Base-by-base conservation (phyloP, 2,329 filamentous ascomycete species). In the Ceratocystis albifundus region DNA sequence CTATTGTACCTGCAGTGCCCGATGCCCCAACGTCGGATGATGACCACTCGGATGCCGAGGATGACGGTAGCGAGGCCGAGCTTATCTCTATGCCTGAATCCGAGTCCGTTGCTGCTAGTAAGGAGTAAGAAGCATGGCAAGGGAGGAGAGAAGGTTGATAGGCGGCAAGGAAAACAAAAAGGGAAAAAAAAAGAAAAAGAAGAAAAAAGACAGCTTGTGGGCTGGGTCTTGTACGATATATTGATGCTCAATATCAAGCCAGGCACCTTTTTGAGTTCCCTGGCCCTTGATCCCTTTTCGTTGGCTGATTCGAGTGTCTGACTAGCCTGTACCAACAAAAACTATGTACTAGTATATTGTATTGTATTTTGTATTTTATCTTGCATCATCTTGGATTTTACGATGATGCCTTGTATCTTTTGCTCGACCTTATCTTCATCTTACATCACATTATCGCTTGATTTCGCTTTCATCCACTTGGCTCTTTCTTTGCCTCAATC, bases 401-500 rank as follows among this genome's bases (percentile, higher is more conserved):
- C n/a, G 5, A 28, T 32, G 5, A 28, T 45, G 17, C 15, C 7
- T 36, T 46, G 10, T 30, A 8, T 28, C 22, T 8, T 46, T 41
- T 20, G 7, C 46, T n/a, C 15, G 28, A 17, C 55, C 36, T 28
- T 4, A 28, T 8, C 22, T 22, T 22, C 20, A 4, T 25, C 12
- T 10, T 36, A 4, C 20, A 45, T 17, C 25, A 20, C 3, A 1
- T 15, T 32, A 12, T 22, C 17, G 41, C 22, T 28, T 55, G 10
- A 2, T 61, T 45, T 30, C 48, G 15, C 62, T 45, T 62, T 50
- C 20, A n/a, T 65, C 20, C 36, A 6, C 53, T 57, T n/a, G n/a
- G 36, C 30, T 66, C 45, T 15, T 62, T 66, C 50, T 68, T 68
- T 28, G 59, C 72, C 69, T 80, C 81, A 69, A 84, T 82, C 70